Evolutionary conservation across 495 filamentous ascomycete species (phyloP).

Genomic region (Xylaria flabelliformis): DNA sequence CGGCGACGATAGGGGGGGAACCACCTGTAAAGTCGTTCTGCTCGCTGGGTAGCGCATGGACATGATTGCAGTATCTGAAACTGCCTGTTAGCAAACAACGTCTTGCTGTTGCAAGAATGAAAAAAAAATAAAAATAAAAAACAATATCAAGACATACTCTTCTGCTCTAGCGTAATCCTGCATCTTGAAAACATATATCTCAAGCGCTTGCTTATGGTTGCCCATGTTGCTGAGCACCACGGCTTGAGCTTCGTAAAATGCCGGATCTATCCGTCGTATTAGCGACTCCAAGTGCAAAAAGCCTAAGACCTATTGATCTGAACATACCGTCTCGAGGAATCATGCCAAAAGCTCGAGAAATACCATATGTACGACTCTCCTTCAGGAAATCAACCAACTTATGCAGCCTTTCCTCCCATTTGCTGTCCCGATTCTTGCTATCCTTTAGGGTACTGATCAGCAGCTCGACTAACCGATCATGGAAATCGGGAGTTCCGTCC

Average conservation of each 20-base stretch:
- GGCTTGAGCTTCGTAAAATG: constrained; percentile 89
- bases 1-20: constrained; percentile 1
- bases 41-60: constrained; percentile 62
- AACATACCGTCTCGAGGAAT: constrained; percentile 78
- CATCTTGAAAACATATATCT: constrained; percentile 96
- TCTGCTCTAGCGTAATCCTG: constrained; percentile 88
- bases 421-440: constrained; percentile 48
- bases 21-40: constrained; percentile 32
- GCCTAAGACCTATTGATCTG: not conserved
- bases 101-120: constrained; percentile 1
- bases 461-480: constrained; percentile 79
- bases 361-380: constrained; percentile 79
- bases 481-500: constrained; percentile 83
- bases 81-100: constrained; percentile 33
- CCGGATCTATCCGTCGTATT: constrained; percentile 63
- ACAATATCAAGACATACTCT: constrained; percentile 64
- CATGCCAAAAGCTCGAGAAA: constrained; percentile 72
- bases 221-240: constrained; percentile 95
- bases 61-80: constrained; percentile 85
- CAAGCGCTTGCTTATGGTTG: constrained; percentile 89
- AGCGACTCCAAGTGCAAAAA: not conserved
- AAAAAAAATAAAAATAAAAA: no score
- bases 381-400: constrained; percentile 77
- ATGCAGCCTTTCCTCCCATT: constrained; percentile 62
- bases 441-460: constrained; percentile 71